Evolutionary conservation across 1,284 basidiomycete species (phyloP), one percentile per base, ranked within the genome.

Genomic region (Ceratobasidium theobromae): DNA sequence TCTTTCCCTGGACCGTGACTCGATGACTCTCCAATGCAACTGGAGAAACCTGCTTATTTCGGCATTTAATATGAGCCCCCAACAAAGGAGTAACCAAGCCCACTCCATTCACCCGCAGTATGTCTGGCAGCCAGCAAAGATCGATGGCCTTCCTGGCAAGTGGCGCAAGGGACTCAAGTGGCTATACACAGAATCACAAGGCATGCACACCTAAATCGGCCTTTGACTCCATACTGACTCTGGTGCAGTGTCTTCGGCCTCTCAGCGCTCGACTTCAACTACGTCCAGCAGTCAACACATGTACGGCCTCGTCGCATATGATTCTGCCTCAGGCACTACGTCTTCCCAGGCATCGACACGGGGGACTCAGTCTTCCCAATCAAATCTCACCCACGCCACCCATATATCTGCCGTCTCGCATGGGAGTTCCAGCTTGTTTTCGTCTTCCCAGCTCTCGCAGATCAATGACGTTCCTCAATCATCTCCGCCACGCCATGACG

Each of bases 271-370:
- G 3, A 51, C 48, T 14, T 64, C 58, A 16, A 64, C 58, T 1
- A 46, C 57, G 1, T 64, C 58, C 6, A 64, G 58, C 48, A 64
- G 58, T 35, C 58, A 64, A 43, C 58, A 64, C n/a, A 46, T 64
- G 30, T 64, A 64, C 33, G 58, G 58, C 8, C 58, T 64, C 33
- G 58, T 64, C 38, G 58, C 58, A 1, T 64, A 64, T 30, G 58
- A 64, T 18, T 64, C 58, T 5, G 58, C 48, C 3, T 64, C 58
- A 18, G 55, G 40, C 25, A 45, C 55, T 14, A 48, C 46, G 21
- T 51, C 58, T 5, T 45, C 55, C 18, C 43, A 41, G 6, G 45
- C 45, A 3, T 33, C 30, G 28, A 48, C 48, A 18, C 43, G 18
- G 18, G 43, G 43, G 9, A 45, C 43, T n/a, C 32, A 35, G 12